A percentile compares a stretch with the other conserved stretches of the same genome.
These are phyloP conservation scores for Panus rudis DNA, from an alignment of 768 basidiomycete genomes.

Conservation along the genomic window DNA sequence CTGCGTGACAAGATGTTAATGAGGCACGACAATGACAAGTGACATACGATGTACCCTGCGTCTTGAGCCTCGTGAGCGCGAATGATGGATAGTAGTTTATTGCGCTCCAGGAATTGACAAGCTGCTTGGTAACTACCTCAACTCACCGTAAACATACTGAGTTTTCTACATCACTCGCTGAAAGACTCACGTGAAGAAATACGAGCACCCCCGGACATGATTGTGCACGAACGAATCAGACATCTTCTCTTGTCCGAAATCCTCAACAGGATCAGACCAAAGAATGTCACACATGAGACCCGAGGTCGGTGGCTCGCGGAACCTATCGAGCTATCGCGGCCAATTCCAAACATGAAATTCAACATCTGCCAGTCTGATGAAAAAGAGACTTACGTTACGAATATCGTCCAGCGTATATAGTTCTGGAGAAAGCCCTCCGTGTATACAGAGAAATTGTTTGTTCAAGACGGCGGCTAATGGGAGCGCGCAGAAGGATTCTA, in stretches of 20 bases:
- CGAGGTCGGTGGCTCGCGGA: slow-evolving; percentile 95
- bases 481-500: slow-evolving; percentile 94
- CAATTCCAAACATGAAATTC: slow-evolving; percentile 1
- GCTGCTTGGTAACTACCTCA: slow-evolving; percentile 82
- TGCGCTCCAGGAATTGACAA: slow-evolving; percentile 94
- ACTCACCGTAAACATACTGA: background rate
- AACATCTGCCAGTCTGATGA: background rate
- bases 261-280: slow-evolving; percentile 97
- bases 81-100: slow-evolving; percentile 94
- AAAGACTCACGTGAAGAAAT: slow-evolving; percentile 67
- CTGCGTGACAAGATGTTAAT: slow-evolving; percentile 29
- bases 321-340: slow-evolving; percentile 77
- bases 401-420: slow-evolving; percentile 94
- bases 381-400: slow-evolving; percentile 51
- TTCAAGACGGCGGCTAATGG: slow-evolving; percentile 98
- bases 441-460: slow-evolving; percentile 98
- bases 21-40: slow-evolving; percentile 5
- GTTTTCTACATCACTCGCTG: slow-evolving; percentile 4
- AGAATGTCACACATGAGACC: slow-evolving; percentile 98
- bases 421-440: slow-evolving; percentile 94
- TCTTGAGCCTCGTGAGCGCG: slow-evolving; percentile 98
- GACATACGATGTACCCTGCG: slow-evolving; percentile 84
- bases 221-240: slow-evolving; percentile 91
- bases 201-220: slow-evolving; percentile 94
- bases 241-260: slow-evolving; percentile 92